Evolutionary conservation across 2,329 filamentous ascomycete genomes (phyloP).

Genomic region (Stagonosporopsis chrysanthemi): DNA sequence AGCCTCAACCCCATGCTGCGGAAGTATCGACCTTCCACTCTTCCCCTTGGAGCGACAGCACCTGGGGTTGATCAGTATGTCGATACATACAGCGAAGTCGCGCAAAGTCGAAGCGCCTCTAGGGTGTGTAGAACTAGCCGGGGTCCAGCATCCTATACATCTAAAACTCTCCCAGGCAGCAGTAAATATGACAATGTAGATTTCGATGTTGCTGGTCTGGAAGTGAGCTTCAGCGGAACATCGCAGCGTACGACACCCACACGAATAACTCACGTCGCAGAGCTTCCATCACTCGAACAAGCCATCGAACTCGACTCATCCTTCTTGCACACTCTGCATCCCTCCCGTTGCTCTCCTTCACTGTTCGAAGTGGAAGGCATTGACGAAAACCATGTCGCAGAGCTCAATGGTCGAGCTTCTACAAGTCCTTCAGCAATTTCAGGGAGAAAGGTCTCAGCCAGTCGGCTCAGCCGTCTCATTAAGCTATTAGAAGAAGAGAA

Average conservation of each 20-base stretch:
- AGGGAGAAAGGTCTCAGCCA: not conserved
- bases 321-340: not conserved
- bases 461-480: not conserved
- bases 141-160: no score
- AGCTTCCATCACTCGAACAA: not conserved
- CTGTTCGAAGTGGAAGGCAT: not conserved
- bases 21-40: not conserved
- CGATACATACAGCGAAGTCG: not conserved
- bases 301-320: not conserved
- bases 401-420: not conserved
- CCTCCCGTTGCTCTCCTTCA: not conserved
- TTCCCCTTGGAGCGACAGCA: not conserved
- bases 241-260: not conserved
- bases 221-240: not conserved
- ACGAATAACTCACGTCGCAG: not conserved
- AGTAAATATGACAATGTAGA: not conserved
- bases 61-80: not conserved
- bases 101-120: not conserved
- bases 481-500: not conserved
- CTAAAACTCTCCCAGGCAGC: no score
- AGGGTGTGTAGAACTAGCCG: no score
- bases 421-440: not conserved
- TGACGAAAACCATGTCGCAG: not conserved
- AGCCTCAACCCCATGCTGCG: not conserved
- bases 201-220: not conserved